Evolutionary conservation across 345 rosid species (phyloP), one percentile per base, ranked within the genome.

Genomic region (Isatis tinctoria): DNA sequence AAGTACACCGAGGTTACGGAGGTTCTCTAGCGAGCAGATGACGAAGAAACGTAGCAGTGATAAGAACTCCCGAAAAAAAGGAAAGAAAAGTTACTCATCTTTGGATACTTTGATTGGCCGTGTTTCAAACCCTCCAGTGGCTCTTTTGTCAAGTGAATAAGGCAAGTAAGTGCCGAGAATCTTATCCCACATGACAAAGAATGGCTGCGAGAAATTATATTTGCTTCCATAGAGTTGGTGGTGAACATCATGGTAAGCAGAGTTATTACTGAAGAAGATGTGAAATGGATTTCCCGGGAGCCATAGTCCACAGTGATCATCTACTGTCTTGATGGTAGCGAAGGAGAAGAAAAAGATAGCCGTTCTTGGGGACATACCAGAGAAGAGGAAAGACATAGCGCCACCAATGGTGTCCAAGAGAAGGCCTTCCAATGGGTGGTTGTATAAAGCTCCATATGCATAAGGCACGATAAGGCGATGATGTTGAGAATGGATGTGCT

Each of bases 201-300:
- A 90, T 3, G 96, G 96, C 77, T 86, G 96, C 4, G 93, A 87
- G 80, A 88, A 88, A 78, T 86, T 90, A 78, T 85, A 84, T 79
- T 88, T 90, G 65, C 49, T 87, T 3, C 96, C 96, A n/a, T 87
- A 88, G 30, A 90, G 89, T 70, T 90, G 96, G 51, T 90, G 96
- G 74, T 90, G 96, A 70, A 90, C 82, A 71, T 90, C 94, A 54
- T 90, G 96, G 58, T 90, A 90, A 44, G 92, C 96, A 14, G 92
- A 82, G 59, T 90, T 90, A 82, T 90, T 90, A 66, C 67, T 87
- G 64, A 90, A 90, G 81, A 90, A 81, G 71, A 84, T 35, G 26
- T 88, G 94, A 79, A 90, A 88, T 6, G 85, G 90, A 51, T 88
- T 90, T 39, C 92, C 86, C 5, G 94, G 94, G 59, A 90, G 85